These are phyloP conservation scores for Pichia cephalocereana DNA, from an alignment of 805 yeast species.

Conservation along the genomic window DNA sequence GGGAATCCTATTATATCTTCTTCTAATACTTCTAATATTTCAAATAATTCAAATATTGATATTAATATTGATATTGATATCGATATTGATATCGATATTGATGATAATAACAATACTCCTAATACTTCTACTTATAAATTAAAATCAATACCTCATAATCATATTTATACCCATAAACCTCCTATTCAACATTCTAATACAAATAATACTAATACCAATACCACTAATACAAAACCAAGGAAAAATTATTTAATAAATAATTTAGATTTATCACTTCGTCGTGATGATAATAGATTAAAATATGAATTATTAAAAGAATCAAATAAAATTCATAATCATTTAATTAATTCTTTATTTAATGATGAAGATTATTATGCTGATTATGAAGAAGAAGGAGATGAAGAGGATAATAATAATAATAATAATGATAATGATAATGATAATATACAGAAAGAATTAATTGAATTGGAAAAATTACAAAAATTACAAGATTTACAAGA, in stretches of 20 bases:
- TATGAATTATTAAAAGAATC: slow-evolving; percentile 16
- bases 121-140: neutral
- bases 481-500: neutral
- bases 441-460: no score
- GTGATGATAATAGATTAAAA: slow-evolving; percentile 5
- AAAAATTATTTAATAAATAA: slow-evolving; percentile 15
- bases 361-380: slow-evolving; percentile 23
- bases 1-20: no score
- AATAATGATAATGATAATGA: no score
- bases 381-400: slow-evolving; percentile 9
- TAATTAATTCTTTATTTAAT: slow-evolving; percentile 1
- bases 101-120: no score
- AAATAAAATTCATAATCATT: slow-evolving; percentile 8
- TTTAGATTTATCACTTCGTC: slow-evolving; percentile 19
- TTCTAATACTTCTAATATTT: no score
- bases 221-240: neutral
- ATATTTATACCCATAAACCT: neutral
- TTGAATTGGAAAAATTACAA: neutral
- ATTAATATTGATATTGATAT: no score
- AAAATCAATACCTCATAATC: neutral
- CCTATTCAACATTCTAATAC: neutral
- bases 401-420: no score
- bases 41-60: no score
- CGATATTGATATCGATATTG: no score
- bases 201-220: no score